phyloP scores from a whole-genome alignment of 2,329 filamentous ascomycete species.

The Raffaelea ambrosiae region DNA sequence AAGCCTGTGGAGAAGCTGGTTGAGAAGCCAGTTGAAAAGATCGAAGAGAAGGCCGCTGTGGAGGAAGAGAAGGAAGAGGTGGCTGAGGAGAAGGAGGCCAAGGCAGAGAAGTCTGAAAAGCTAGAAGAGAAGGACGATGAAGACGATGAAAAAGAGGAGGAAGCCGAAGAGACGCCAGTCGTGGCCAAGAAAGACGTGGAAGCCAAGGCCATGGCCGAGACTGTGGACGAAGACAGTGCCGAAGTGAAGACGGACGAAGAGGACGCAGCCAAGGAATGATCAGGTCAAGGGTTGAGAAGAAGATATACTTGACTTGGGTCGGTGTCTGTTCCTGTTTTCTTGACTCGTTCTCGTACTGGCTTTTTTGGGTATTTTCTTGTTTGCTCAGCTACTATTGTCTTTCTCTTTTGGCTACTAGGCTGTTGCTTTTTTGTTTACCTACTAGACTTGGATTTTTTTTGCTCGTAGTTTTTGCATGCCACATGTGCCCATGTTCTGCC shows the following conservation, averaged over 20 bases:
- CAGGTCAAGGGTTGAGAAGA: background rate
- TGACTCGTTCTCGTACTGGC: background rate
- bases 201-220: slow-evolving; percentile 2
- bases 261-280: background rate
- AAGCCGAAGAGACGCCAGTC: slow-evolving; percentile 9
- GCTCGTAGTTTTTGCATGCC: too few species aligned
- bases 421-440: too few species aligned
- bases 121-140: slow-evolving; percentile 4
- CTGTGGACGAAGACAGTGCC: background rate
- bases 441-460: too few species aligned
- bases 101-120: slow-evolving; percentile 5
- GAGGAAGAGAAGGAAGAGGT: background rate
- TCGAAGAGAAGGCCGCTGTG: background rate
- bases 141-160: slow-evolving; percentile 1
- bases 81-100: background rate
- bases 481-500: too few species aligned
- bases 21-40: background rate
- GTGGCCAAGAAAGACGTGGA: background rate
- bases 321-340: background rate
- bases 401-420: too few species aligned
- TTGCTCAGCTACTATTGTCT: too few species aligned
- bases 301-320: background rate
- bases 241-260: background rate
- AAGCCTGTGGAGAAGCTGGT: background rate
- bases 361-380: background rate